A percentile compares a stretch with the other conserved stretches of the same genome.
phyloP scores from a whole-genome alignment of 1,284 basidiomycete species.

The Melanopsichium pennsylvanicum region DNA sequence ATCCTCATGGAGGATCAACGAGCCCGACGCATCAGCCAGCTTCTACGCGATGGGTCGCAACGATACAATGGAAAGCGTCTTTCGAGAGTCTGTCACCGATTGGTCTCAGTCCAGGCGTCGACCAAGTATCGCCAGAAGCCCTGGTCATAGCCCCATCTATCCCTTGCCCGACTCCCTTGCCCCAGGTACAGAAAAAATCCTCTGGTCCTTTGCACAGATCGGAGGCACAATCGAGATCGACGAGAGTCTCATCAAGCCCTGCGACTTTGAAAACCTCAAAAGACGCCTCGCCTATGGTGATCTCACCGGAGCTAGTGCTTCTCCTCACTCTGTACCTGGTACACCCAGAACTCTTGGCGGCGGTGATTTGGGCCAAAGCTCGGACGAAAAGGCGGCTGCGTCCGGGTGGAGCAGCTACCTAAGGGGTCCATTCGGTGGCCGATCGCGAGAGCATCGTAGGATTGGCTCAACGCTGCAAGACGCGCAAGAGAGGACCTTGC shows the following conservation, averaged over 20 bases:
- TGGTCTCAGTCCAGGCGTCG: slow-evolving; percentile 46
- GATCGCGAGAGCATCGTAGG: slow-evolving; percentile 53
- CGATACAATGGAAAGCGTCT: slow-evolving; percentile 66
- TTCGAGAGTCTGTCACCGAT: slow-evolving; percentile 61
- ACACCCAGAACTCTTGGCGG: slow-evolving; percentile 53
- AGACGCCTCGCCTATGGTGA: slow-evolving; percentile 60
- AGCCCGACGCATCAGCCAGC: slow-evolving; percentile 5
- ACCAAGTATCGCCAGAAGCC: slow-evolving; percentile 3
- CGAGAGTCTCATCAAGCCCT: slow-evolving; percentile 66
- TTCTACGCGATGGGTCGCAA: slow-evolving; percentile 63
- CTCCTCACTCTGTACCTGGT: slow-evolving; percentile 24
- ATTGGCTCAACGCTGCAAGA: slow-evolving; percentile 74
- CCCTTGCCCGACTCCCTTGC: slow-evolving; percentile 28
- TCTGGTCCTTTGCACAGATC: slow-evolving; percentile 86
- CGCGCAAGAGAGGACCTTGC: slow-evolving; percentile 59
- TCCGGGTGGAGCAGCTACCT: slow-evolving; percentile 36
- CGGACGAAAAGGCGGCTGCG: slow-evolving; percentile 9
- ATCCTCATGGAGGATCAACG: slow-evolving; percentile 7
- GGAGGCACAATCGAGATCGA: slow-evolving; percentile 74
- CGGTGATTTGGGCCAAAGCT: slow-evolving; percentile 52
- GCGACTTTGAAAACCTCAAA: slow-evolving; percentile 67
- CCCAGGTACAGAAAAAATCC: slow-evolving; percentile 74
- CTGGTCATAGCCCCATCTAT: slow-evolving; percentile 43
- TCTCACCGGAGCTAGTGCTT: slow-evolving; percentile 47
- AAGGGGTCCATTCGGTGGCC: slow-evolving; percentile 16